Evolutionary conservation across 306 rosid species (phyloP).

Genomic region (Crotalaria pallida): DNA sequence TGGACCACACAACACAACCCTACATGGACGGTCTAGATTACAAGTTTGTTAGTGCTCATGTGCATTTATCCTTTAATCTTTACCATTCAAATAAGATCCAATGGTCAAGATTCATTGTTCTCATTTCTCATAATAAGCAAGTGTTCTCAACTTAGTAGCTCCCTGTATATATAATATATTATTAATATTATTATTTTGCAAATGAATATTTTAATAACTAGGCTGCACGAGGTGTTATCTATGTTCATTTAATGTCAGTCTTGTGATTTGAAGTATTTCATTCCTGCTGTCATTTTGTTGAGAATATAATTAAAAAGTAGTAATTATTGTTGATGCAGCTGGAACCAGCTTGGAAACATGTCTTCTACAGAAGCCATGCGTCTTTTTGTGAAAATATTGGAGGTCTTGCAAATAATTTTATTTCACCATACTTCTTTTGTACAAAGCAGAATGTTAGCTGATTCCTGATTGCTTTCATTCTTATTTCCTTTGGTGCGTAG

Average conservation of each 20-base stretch:
- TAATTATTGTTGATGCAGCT: slow-evolving; percentile 54
- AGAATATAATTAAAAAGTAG: slow-evolving; percentile 12
- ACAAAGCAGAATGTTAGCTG: slow-evolving; percentile 13
- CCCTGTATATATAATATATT: no score
- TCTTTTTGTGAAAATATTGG: slow-evolving; percentile 89
- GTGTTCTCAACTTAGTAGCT: no score
- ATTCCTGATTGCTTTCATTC: slow-evolving; percentile 23
- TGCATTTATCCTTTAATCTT: no score
- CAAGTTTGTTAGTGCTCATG: no score
- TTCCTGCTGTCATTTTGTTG: background rate
- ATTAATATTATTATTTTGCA: background rate
- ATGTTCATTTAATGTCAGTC: background rate
- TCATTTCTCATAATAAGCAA: no score
- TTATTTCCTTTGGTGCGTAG: slow-evolving; percentile 30
- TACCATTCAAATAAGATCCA: no score
- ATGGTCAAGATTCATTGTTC: no score
- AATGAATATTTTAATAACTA: background rate
- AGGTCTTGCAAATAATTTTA: slow-evolving; percentile 39
- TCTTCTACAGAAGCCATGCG: slow-evolving; percentile 88
- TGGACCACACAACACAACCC: no score
- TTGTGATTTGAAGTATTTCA: background rate
- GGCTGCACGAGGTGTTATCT: background rate
- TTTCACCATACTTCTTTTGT: background rate
- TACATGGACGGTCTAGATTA: no score
- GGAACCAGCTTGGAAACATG: slow-evolving; percentile 89